Evolutionary conservation across 495 filamentous ascomycete species (phyloP).

Genomic region (Annulohypoxylon moriforme): DNA sequence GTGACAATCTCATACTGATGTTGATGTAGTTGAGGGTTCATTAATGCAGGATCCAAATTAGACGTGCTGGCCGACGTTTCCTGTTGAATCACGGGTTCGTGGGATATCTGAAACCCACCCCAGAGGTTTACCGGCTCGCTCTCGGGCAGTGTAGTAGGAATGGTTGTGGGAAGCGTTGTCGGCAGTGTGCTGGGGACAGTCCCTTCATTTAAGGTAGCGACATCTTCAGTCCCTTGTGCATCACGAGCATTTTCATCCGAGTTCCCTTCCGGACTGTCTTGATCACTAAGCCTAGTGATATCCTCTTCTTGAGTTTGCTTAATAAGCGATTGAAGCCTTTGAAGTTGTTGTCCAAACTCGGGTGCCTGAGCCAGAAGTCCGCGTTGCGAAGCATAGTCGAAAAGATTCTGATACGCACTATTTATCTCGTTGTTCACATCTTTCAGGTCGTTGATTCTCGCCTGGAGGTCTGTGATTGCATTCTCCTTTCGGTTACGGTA

Average conservation of each 20-base stretch:
- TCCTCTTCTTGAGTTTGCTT: conserved; percentile 50
- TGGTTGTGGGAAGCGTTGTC: background rate
- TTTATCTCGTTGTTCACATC: conserved; percentile 78
- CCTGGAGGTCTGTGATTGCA: conserved; percentile 78
- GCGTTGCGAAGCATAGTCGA: conserved; percentile 66
- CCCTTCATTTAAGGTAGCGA: background rate
- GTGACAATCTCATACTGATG: conserved; percentile 50
- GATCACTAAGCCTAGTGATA: conserved; percentile 19
- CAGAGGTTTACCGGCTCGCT: conserved; percentile 13
- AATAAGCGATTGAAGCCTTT: conserved; percentile 41
- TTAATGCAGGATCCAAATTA: conserved; percentile 9
- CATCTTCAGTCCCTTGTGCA: conserved; percentile 3
- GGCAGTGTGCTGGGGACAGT: background rate
- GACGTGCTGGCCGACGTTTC: background rate
- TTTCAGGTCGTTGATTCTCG: conserved; percentile 72
- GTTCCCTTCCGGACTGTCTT: conserved; percentile 28
- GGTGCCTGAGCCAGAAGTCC: conserved; percentile 62
- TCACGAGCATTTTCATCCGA: conserved; percentile 22
- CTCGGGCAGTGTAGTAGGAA: conserved; percentile 11
- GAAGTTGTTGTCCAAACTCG: conserved; percentile 63
- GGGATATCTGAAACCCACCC: conserved; percentile 46
- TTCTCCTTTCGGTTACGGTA: conserved; percentile 87
- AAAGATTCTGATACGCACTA: conserved; percentile 75
- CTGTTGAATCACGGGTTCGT: conserved; percentile 40
- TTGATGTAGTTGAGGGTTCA: conserved; percentile 14